phyloP scores from a whole-genome alignment of 371 early-diverging fungal species.

The Mortierella sp. region DNA sequence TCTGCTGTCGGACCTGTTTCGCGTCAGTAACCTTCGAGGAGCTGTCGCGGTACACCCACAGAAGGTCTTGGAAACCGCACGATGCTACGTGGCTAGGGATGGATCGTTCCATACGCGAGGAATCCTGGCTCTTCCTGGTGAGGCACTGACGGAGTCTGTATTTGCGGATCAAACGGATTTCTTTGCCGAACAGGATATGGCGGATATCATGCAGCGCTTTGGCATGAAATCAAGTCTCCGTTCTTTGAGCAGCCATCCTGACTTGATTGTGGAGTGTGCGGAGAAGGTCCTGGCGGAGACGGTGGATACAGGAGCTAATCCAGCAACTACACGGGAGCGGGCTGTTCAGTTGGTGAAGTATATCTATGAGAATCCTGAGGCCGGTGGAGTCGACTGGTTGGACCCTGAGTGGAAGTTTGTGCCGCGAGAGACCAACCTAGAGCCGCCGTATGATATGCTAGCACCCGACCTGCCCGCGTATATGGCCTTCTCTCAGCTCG shows the following conservation, averaged over 20 bases:
- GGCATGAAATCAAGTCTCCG: not conserved
- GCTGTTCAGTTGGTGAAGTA: not conserved
- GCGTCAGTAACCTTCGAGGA: not conserved
- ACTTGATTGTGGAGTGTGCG: constrained; percentile 24
- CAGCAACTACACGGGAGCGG: not conserved
- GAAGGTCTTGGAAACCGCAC: too few relatives aligned
- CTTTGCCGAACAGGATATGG: not conserved
- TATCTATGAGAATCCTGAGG: constrained; percentile 9
- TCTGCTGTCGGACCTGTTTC: not conserved
- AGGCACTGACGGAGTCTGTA: not conserved
- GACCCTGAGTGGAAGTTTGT: constrained; percentile 34
- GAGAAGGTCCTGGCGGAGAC: constrained; percentile 7
- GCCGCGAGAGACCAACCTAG: not conserved
- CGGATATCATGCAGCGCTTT: not conserved
- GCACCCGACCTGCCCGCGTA: constrained; percentile 10
- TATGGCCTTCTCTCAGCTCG: constrained; percentile 24
- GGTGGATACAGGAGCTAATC: not conserved
- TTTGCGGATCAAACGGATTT: not conserved
- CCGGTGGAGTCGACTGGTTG: constrained; percentile 18
- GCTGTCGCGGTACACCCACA: too few relatives aligned
- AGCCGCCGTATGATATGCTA: not conserved
- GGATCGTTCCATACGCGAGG: not conserved
- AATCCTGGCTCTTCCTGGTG: not conserved
- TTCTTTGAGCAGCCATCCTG: not conserved
- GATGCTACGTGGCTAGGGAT: constrained; percentile 15